Conservation (phyloP, 371 early-diverging fungal genomes). For the Saksenaea oblongispora region DNA sequence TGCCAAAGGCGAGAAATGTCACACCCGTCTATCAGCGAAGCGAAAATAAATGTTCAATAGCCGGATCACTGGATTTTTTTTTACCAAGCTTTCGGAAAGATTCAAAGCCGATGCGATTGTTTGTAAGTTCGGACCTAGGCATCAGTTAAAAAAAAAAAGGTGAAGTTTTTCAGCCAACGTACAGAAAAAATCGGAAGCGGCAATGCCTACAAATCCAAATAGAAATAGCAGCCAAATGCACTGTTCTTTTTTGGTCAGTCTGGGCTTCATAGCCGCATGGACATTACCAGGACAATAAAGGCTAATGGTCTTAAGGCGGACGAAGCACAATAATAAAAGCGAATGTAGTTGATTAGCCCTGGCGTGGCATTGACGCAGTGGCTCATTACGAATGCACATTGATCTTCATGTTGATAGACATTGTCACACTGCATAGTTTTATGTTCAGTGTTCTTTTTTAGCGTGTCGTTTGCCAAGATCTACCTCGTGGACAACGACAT, state of each 20-base stretch:
- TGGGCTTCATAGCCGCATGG: neutral
- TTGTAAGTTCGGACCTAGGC: constrained; percentile 61
- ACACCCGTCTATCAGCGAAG: constrained; percentile 70
- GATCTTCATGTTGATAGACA: constrained; percentile 52
- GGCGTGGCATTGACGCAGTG: constrained; percentile 57
- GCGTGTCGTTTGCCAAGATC: neutral
- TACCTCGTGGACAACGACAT: neutral
- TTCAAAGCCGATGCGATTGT: constrained; percentile 64
- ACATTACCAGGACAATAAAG: constrained; percentile 46
- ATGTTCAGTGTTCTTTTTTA: neutral
- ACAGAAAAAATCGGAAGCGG: constrained; percentile 78
- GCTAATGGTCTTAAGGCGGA: constrained; percentile 31
- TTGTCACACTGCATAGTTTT: constrained; percentile 50
- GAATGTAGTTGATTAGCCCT: constrained; percentile 63
- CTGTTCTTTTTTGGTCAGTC: constrained; percentile 19
- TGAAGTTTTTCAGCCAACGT: constrained; percentile 16
- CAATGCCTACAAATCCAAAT: constrained; percentile 69
- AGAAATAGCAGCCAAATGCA: constrained; percentile 59
- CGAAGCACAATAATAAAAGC: constrained; percentile 62
- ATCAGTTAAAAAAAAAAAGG: neutral
- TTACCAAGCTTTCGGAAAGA: constrained; percentile 68
- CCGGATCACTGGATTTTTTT: neutral
- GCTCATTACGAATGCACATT: constrained; percentile 55
- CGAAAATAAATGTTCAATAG: neutral
- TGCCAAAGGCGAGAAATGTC: constrained; percentile 84